A percentile compares a stretch with the other conserved stretches of the same genome.
These are phyloP conservation scores for Pleurotus citrinopileatus DNA, from an alignment of 768 basidiomycete genomes.

Conservation along the genomic window DNA sequence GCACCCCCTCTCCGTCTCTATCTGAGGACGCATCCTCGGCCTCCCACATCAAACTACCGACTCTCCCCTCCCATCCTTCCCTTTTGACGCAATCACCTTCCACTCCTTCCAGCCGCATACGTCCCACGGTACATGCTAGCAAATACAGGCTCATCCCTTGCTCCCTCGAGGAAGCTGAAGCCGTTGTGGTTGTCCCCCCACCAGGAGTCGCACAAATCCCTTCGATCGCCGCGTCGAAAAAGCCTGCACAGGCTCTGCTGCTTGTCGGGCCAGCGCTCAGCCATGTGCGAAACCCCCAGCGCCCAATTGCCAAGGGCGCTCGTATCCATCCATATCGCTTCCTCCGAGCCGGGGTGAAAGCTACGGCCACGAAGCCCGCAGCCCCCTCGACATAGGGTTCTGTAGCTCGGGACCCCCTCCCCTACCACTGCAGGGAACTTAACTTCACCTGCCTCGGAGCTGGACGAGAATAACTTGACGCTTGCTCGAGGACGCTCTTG, in stretches of 20 bases:
- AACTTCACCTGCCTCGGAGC: too few relatives aligned
- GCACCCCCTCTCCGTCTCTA: conserved; percentile 32
- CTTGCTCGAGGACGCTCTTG: too few relatives aligned
- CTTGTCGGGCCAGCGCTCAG: conserved; percentile 48
- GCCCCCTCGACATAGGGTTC: background rate
- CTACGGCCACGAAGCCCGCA: background rate
- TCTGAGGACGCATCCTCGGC: conserved; percentile 13
- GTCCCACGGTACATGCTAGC: background rate
- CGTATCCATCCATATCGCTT: conserved; percentile 59
- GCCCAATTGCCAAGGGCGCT: conserved; percentile 40
- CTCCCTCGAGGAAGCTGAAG: conserved; percentile 50
- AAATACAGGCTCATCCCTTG: conserved; percentile 46
- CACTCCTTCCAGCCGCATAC: conserved; percentile 10
- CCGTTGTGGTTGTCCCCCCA: conserved; percentile 43
- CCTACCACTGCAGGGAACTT: too few relatives aligned
- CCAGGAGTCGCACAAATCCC: conserved; percentile 21
- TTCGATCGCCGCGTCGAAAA: conserved; percentile 13
- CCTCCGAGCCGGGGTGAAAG: conserved; percentile 16
- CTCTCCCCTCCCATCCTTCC: conserved; percentile 17
- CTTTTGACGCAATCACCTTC: conserved; percentile 16
- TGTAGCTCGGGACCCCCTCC: too few relatives aligned
- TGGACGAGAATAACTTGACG: too few relatives aligned
- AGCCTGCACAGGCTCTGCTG: conserved; percentile 34
- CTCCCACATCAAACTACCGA: conserved; percentile 16
- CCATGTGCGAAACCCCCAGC: conserved; percentile 40